phyloP scores from a whole-genome alignment of 225 moss, liverwort and hornwort species.

The Physcomitrium patens region DNA sequence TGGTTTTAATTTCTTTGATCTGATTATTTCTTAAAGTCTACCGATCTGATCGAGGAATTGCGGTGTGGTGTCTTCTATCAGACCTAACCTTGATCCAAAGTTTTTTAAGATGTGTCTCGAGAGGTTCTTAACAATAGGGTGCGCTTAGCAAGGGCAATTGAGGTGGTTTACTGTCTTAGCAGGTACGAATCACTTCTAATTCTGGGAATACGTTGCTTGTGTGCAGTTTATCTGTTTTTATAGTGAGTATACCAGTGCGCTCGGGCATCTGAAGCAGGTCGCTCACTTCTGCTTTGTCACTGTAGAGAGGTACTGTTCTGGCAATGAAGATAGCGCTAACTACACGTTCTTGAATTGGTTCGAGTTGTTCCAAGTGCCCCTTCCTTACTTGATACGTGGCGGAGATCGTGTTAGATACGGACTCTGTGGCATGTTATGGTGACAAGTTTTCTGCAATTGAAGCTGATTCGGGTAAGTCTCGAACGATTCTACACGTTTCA shows the following conservation, averaged over 20 bases:
- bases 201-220: conserved; percentile 16
- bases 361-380: conserved; percentile 30
- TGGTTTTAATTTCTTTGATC: too few relatives aligned
- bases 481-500: conserved; percentile 11
- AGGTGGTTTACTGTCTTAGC: background rate
- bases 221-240: conserved; percentile 20
- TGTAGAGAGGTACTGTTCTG: conserved; percentile 15
- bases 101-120: background rate
- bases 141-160: background rate
- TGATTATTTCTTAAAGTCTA: background rate
- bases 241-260: conserved; percentile 20
- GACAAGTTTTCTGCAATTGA: conserved; percentile 4
- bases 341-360: conserved; percentile 27
- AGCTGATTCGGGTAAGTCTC: conserved; percentile 24
- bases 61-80: conserved; percentile 18
- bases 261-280: conserved; percentile 25
- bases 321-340: conserved; percentile 29
- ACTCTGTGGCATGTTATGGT: background rate
- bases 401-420: conserved; percentile 12
- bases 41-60: conserved; percentile 26
- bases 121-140: conserved; percentile 14
- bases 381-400: background rate
- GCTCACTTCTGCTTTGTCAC: background rate
- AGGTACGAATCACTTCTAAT: conserved; percentile 23
- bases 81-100: conserved; percentile 22